Evolutionary conservation across 345 rosid species (phyloP).

Genomic region (Pistacia vera): DNA sequence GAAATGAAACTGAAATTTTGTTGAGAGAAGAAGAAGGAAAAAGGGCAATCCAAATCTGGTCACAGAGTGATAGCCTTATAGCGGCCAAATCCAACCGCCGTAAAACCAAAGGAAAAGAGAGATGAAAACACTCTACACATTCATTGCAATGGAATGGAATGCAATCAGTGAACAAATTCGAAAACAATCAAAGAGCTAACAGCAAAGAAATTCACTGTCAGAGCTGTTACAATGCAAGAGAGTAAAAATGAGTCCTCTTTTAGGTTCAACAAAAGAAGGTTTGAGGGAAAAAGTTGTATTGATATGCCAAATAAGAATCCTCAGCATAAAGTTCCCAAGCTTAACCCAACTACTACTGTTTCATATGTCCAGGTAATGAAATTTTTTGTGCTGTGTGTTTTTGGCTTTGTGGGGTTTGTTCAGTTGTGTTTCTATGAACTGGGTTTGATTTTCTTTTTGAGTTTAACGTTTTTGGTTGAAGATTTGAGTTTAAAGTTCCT

Average conservation of each 20-base stretch:
- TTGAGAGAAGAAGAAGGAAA: too few species aligned
- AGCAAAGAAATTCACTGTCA: too few species aligned
- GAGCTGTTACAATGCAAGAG: slow-evolving; percentile 41
- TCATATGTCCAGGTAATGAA: slow-evolving; percentile 78
- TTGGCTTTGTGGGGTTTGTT: slow-evolving; percentile 1
- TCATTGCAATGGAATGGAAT: too few species aligned
- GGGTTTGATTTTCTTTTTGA: slow-evolving; percentile 13
- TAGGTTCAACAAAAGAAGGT: slow-evolving; percentile 82
- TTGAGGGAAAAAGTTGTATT: slow-evolving; percentile 62
- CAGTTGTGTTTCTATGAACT: not conserved
- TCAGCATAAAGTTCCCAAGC: slow-evolving; percentile 61
- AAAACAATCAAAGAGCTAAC: not conserved
- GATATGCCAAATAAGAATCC: slow-evolving; percentile 66
- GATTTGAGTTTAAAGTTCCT: not conserved
- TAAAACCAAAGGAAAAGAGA: too few species aligned
- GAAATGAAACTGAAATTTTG: too few species aligned
- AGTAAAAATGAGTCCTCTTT: slow-evolving; percentile 29
- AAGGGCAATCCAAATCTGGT: too few species aligned
- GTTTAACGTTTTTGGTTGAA: not conserved
- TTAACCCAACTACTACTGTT: slow-evolving; percentile 82
- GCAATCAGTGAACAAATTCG: too few species aligned
- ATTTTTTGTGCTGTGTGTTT: not conserved
- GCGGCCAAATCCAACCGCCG: too few species aligned
- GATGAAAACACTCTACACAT: too few species aligned
- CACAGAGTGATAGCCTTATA: too few species aligned